Evolutionary conservation across 495 filamentous ascomycete genomes (phyloP), one percentile per base, ranked within the genome.

Genomic region (Penicillium lividum): DNA sequence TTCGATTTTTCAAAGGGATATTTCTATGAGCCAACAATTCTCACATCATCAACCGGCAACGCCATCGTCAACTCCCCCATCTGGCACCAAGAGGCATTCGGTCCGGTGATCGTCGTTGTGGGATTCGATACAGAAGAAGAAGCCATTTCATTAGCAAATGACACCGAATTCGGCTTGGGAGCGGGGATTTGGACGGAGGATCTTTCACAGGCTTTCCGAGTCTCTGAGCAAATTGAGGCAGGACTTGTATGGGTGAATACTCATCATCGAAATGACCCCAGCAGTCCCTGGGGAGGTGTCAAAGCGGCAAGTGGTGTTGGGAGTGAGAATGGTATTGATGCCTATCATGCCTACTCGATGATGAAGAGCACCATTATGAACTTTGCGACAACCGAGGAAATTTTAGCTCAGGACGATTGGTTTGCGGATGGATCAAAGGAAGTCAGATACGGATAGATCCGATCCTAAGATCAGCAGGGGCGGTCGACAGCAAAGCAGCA

Each of bases 1-100:
- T 60, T 55, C 29, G 34, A 67, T 9, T 48, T 69, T 28, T 72
- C 70, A 4, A 77, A 73, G 43, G 84, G 84, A 1, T 85, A 83
- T 54, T 87, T 81, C 59, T 85, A 81, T 57, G 69, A 80, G 36
- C 84, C 84, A 5, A 86, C 84, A 0, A 63, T 87, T 9, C 73
- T 86, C 15, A 66, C 50, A 5, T 62, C 66, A 7, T 16, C 9
- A 5, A 8, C 60, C 9, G 55, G 27, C 2, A 40, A 56, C 8
- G 56, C 50, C 22, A 57, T 67, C 7, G 36, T 48, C 0, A 42
- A 60, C 5, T 45, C 73, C 10, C 45, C 56, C 4, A 67, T 80
- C 6, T 75, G 74, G 63, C 68, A 62, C 15, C 72, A 79, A 45
- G 80, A 82, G 57, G 68, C 76, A 16, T 83, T 82, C 53, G 80